Percentiles rank a stretch among this genome's conserved stretches.
phyloP scores from a whole-genome alignment of 148 eudicot genomes.

The Rhododendron ovatum region DNA sequence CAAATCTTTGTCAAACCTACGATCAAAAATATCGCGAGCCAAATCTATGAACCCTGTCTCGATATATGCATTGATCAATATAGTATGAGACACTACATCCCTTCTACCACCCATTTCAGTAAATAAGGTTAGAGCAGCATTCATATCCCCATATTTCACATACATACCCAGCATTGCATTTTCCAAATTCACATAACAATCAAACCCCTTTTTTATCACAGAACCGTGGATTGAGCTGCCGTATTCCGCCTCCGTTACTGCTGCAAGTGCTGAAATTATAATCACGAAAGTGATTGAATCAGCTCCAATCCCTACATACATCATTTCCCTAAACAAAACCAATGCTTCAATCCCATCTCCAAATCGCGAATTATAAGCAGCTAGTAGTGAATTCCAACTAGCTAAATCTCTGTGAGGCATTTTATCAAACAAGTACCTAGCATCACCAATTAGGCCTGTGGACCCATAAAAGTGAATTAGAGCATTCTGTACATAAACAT shows the following conservation, averaged over 20 bases:
- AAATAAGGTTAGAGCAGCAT: conserved; percentile 10
- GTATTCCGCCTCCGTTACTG: neutral
- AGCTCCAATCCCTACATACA: neutral
- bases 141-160: conserved; percentile 11
- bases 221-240: conserved; percentile 13
- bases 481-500: conserved; percentile 19
- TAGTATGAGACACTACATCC: conserved; percentile 15
- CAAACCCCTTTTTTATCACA: conserved; percentile 10
- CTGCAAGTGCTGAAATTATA: conserved; percentile 11
- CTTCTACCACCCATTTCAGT: conserved; percentile 12
- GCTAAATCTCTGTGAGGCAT: conserved; percentile 11
- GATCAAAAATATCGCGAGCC: conserved; percentile 20
- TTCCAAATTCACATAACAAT: conserved; percentile 7
- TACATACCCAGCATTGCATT: conserved; percentile 18
- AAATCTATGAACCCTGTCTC: conserved; percentile 6
- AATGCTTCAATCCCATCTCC: neutral
- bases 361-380: neutral
- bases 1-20: conserved; percentile 10
- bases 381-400: conserved; percentile 15
- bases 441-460: neutral
- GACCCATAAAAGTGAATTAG: conserved; percentile 19
- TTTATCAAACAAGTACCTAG: conserved; percentile 11
- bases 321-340: conserved; percentile 15
- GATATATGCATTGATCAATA: conserved; percentile 17
- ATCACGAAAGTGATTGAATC: conserved; percentile 18